A percentile compares a stretch with the other conserved stretches of the same genome.
Conservation (phyloP, 352 stramenopile genomes). For the Phytophthora constricta region DNA sequence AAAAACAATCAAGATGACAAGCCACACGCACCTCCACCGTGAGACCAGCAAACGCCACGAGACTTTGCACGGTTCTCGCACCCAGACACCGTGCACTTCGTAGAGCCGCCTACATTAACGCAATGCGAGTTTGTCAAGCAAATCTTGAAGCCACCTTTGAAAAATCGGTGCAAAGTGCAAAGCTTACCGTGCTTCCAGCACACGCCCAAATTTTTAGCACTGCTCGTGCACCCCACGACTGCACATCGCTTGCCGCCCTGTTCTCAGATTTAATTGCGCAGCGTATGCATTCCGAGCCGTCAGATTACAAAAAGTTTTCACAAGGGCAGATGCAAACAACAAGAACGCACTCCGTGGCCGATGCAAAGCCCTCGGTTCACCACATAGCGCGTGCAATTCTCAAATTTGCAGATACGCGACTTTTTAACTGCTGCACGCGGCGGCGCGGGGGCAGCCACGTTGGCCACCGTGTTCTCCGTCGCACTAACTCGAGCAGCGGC, state of each 20-base stretch:
- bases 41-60: slow-evolving; percentile 80
- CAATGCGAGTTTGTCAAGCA: slow-evolving; percentile 28
- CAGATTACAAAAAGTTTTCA: slow-evolving; percentile 7
- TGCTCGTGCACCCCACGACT: slow-evolving; percentile 68
- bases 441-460: slow-evolving; percentile 23
- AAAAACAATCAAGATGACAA: background rate
- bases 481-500: background rate
- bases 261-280: slow-evolving; percentile 27
- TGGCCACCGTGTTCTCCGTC: slow-evolving; percentile 32
- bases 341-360: slow-evolving; percentile 63
- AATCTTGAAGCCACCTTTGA: slow-evolving; percentile 49
- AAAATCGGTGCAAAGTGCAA: slow-evolving; percentile 25
- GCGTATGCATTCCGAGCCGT: slow-evolving; percentile 17
- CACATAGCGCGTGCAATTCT: slow-evolving; percentile 78
- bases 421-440: slow-evolving; percentile 52
- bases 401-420: slow-evolving; percentile 79
- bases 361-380: slow-evolving; percentile 82
- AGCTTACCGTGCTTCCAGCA: slow-evolving; percentile 79
- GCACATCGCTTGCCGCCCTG: slow-evolving; percentile 77
- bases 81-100: slow-evolving; percentile 66
- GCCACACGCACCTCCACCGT: slow-evolving; percentile 58
- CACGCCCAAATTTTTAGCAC: slow-evolving; percentile 76
- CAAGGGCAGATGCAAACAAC: slow-evolving; percentile 16
- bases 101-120: slow-evolving; percentile 62
- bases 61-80: slow-evolving; percentile 82